Evolutionary conservation across 257 asterid genomes (phyloP), one percentile per base, ranked within the genome.

Genomic region (Gardenia jasminoides): DNA sequence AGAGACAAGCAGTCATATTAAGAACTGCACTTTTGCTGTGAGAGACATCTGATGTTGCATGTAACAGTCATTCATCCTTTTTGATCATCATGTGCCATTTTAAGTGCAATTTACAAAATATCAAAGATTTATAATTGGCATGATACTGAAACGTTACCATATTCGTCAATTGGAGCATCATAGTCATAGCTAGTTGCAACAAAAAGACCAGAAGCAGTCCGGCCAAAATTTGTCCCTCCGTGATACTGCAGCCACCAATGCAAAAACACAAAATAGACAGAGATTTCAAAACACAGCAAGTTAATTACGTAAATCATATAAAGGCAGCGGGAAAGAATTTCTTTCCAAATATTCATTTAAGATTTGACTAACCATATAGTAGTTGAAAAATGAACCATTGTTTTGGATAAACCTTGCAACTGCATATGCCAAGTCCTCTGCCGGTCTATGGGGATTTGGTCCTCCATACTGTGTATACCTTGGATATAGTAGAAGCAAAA

Each of bases 121-220:
- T 26, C 3, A 11, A 22, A 78, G 66, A 26, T 6, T 22, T 47
- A 12, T 11, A 30, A 12, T 30, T 19, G 56, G 52, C 19, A 26
- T 33, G 48, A 39, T 59, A 70, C 12, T 33, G n/a, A 47, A 39
- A 0, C 81, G 19, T 46, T 91, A 94, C 98, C 98, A 75, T 94
- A 94, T 85, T 94, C 98, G 70, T 94, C 97, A 24, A 94, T 70
- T 10, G 97, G 98, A 84, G 97, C 97, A 83, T 94, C 98, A 72
- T 91, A 94, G 56, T 92, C 97, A 15, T 94, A 94, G 93, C 94
- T 92, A 54, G 98, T 91, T 78, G 98, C 88, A 24, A 94, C 79
- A 67, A 94, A 94, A 79, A 88, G 97, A 66, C 98, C 98, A 75
- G 97, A 84, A 56, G 93, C 84, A 70, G 89, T 86, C 72, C 97